phyloP scores from a whole-genome alignment of 257 asterid species.

The Lavandula angustifolia region DNA sequence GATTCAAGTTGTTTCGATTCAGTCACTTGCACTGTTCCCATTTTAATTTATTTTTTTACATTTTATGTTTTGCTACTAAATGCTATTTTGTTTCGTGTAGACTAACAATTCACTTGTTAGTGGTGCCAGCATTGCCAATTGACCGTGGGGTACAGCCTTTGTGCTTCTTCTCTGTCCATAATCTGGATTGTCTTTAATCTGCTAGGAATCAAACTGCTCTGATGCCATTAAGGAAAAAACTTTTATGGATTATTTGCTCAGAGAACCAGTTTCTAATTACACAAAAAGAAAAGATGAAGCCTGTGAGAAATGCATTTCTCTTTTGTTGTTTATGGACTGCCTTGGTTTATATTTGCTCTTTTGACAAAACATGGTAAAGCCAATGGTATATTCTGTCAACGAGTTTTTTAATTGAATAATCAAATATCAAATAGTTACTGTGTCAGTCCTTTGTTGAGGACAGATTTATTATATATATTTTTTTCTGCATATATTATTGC shows the following conservation, averaged over 20 bases:
- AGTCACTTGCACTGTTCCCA: conserved; percentile 7
- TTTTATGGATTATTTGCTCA: conserved; percentile 8
- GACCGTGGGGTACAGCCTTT: neutral
- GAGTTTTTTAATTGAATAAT: conserved; percentile 15
- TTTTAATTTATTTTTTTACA: neutral
- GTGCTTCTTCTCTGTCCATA: neutral
- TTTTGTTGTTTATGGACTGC: conserved; percentile 9
- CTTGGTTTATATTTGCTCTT: neutral
- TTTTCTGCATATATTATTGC: conserved; percentile 9
- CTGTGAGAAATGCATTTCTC: neutral
- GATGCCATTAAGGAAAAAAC: neutral
- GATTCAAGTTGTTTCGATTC: conserved; percentile 6
- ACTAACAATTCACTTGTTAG: conserved; percentile 4
- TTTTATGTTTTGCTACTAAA: conserved; percentile 16
- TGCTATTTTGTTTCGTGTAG: neutral
- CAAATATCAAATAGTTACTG: neutral
- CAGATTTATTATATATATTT: neutral
- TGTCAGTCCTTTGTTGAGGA: conserved; percentile 6
- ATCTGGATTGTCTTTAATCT: conserved; percentile 9
- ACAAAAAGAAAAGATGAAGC: conserved; percentile 7
- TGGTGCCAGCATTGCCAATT: neutral
- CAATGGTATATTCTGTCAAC: neutral
- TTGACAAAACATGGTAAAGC: conserved; percentile 13
- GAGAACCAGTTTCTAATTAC: conserved; percentile 13
- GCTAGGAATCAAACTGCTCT: conserved; percentile 13